phyloP scores from a whole-genome alignment of 768 basidiomycete species.

The Holtermannia corniformis region DNA sequence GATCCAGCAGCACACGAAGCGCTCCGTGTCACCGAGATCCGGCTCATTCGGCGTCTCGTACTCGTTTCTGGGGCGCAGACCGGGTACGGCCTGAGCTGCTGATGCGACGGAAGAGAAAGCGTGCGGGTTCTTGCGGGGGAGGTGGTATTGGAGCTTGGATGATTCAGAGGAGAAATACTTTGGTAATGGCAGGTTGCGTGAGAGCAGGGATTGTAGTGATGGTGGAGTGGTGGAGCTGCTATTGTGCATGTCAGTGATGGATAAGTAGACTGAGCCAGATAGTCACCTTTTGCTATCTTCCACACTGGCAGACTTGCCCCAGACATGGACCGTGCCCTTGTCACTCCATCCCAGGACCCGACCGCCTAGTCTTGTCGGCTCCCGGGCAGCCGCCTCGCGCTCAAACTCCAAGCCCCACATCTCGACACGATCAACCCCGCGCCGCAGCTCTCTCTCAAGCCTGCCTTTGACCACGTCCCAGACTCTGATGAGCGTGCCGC shows the following conservation, averaged over 20 bases:
- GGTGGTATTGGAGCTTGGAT: slow-evolving; percentile 35
- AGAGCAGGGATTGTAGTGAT: slow-evolving; percentile 22
- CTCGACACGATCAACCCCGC: slow-evolving; percentile 38
- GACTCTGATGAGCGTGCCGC: slow-evolving; percentile 38
- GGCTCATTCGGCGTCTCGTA: slow-evolving; percentile 9
- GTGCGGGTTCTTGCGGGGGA: slow-evolving; percentile 37
- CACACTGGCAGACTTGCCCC: slow-evolving; percentile 6
- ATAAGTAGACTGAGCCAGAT: no score
- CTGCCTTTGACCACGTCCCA: slow-evolving; percentile 35
- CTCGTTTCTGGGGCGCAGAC: slow-evolving; percentile 12
- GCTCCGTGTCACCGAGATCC: slow-evolving; percentile 14
- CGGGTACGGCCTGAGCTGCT: slow-evolving; percentile 17
- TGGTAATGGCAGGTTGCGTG: slow-evolving; percentile 37
- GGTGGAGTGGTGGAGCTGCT: slow-evolving; percentile 8
- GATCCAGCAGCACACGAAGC: slow-evolving; percentile 38
- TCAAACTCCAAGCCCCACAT: slow-evolving; percentile 38
- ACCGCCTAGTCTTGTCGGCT: slow-evolving; percentile 15
- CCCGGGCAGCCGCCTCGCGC: slow-evolving; percentile 3
- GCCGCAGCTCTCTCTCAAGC: slow-evolving; percentile 34
- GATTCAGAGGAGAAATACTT: slow-evolving; percentile 39
- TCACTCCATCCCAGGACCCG: slow-evolving; percentile 41
- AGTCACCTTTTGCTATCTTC: not conserved
- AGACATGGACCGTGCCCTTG: slow-evolving; percentile 43
- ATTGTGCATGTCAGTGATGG: no score
- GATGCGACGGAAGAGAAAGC: slow-evolving; percentile 21